phyloP scores from a whole-genome alignment of 768 basidiomycete species.

The Suillus clintonianus region DNA sequence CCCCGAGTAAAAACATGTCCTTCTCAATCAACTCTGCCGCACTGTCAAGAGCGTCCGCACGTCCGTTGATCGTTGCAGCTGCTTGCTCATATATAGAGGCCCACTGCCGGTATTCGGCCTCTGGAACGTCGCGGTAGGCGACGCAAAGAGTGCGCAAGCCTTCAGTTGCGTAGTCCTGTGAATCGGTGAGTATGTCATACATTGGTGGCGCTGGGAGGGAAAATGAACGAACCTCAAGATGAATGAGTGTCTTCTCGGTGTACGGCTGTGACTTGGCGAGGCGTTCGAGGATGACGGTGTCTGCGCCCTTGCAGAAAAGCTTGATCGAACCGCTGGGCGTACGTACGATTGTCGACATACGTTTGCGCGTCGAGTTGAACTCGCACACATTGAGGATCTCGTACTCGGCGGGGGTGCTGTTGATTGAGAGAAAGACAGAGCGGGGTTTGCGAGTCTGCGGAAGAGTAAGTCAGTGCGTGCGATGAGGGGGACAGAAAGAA shows the following conservation, averaged over 20 bases:
- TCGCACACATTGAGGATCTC: slow-evolving; percentile 96
- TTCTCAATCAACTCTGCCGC: slow-evolving; percentile 96
- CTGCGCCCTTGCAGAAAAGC: slow-evolving; percentile 95
- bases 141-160: slow-evolving; percentile 96
- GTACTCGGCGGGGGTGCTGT: slow-evolving; percentile 74
- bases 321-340: slow-evolving; percentile 90
- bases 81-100: slow-evolving; percentile 85
- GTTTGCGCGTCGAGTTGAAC: slow-evolving; percentile 96
- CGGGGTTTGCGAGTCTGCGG: slow-evolving; percentile 90
- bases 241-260: slow-evolving; percentile 82
- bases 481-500: neutral
- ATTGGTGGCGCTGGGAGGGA: neutral
- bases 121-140: slow-evolving; percentile 89
- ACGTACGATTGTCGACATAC: slow-evolving; percentile 95
- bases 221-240: slow-evolving; percentile 73
- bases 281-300: slow-evolving; percentile 95
- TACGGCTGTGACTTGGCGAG: slow-evolving; percentile 83
- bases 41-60: slow-evolving; percentile 90
- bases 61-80: slow-evolving; percentile 92
- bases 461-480: neutral
- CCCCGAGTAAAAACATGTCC: slow-evolving; percentile 89
- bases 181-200: slow-evolving; percentile 6
- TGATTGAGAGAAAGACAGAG: slow-evolving; percentile 87
- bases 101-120: slow-evolving; percentile 92
- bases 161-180: slow-evolving; percentile 93